Conservation (phyloP, 2,329 filamentous ascomycete genomes). For the Colletotrichum chlorophyti region DNA sequence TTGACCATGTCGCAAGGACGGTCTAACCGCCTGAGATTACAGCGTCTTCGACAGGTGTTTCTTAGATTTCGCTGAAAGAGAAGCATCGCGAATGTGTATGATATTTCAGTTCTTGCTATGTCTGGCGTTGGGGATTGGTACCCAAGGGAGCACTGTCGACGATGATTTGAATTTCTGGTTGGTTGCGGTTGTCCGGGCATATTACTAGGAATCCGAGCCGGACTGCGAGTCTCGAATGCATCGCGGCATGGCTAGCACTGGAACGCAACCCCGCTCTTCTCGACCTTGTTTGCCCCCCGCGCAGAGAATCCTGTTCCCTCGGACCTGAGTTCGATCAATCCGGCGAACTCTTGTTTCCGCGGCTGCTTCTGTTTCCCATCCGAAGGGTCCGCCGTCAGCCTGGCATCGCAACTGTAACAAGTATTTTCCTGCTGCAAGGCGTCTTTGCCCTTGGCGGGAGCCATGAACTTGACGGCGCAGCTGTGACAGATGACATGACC, state of each 20-base stretch:
- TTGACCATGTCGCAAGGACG: conserved; percentile 2
- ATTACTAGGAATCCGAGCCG: too few species aligned
- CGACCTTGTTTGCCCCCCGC: conserved; percentile 82
- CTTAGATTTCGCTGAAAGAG: not conserved
- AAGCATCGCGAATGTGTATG: too few species aligned
- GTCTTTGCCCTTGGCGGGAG: conserved; percentile 52
- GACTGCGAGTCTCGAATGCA: not conserved
- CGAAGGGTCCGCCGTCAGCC: conserved; percentile 64
- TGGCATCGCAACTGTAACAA: conserved; percentile 88
- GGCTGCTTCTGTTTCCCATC: conserved; percentile 47
- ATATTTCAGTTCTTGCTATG: too few species aligned
- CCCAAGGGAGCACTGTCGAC: too few species aligned
- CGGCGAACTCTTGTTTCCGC: conserved; percentile 67
- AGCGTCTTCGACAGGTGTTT: conserved; percentile 17
- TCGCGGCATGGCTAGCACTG: conserved; percentile 66
- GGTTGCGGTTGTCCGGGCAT: too few species aligned
- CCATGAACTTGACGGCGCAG: conserved; percentile 86
- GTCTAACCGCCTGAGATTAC: conserved; percentile 20
- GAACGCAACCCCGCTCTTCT: conserved; percentile 80
- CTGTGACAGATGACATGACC: conserved; percentile 90
- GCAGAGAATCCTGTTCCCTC: conserved; percentile 95
- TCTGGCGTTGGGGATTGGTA: too few species aligned
- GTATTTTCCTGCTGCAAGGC: conserved; percentile 53
- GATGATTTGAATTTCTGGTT: too few species aligned
- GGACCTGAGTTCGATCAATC: conserved; percentile 79